Percentiles rank a stretch among this genome's conserved stretches.
These are phyloP conservation scores for Fremontodendron californicum DNA, from an alignment of 345 rosid species.

Conservation along the genomic window DNA sequence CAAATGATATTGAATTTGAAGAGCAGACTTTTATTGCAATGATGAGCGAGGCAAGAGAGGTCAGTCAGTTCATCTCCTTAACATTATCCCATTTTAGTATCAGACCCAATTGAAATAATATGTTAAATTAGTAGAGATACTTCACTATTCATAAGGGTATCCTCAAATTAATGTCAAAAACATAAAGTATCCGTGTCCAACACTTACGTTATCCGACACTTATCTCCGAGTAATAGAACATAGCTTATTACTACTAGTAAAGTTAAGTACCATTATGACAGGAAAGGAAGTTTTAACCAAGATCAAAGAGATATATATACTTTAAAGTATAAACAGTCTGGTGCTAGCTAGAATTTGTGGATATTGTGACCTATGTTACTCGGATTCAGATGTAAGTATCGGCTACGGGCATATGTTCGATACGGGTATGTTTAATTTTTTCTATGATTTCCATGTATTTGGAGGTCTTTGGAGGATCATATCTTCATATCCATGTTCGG, in stretches of 20 bases:
- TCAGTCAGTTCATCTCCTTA: conserved; percentile 34
- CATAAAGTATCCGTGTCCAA: not conserved
- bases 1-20: conserved; percentile 85
- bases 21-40: conserved; percentile 77
- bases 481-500: too few relatives aligned
- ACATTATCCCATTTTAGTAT: not conserved
- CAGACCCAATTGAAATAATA: not conserved
- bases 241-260: not conserved
- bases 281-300: not conserved
- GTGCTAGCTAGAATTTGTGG: not conserved
- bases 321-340: not conserved
- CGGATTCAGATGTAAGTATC: too few relatives aligned
- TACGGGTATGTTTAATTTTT: too few relatives aligned
- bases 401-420: too few relatives aligned
- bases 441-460: too few relatives aligned
- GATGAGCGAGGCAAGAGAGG: conserved; percentile 91
- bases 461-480: too few relatives aligned
- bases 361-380: too few relatives aligned
- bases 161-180: not conserved
- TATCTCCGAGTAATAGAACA: not conserved
- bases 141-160: not conserved
- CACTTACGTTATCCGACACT: too few relatives aligned
- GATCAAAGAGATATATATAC: not conserved
- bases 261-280: not conserved
- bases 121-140: not conserved